Base-by-base conservation (phyloP, 345 rosid species). In the Melastoma malabathricum region DNA sequence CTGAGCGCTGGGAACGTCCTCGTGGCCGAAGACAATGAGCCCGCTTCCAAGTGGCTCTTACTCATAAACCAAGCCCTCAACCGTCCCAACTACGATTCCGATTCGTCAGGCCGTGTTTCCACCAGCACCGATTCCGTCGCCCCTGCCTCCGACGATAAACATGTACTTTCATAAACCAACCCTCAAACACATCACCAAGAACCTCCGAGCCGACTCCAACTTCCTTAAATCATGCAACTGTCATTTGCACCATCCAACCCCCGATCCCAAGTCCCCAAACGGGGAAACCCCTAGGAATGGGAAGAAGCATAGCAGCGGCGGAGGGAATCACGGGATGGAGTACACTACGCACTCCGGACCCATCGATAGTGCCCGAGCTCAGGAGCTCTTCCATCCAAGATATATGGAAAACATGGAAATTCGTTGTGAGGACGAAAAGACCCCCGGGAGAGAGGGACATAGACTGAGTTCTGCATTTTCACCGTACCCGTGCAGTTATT, bases 1-100 rank as follows among this genome's bases (percentile, higher is more conserved):
- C 64, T 92, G 15, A 92, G 76, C 64, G 95, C 98, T n/a, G 98
- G 98, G 47, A 92, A 92, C 47, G 88, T 92, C 14, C 67, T 92
- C 29, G 97, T 84, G 20, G 74, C 63, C 27, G 98, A 87, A 68
- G 98, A 92, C 72, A 92, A 84, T 18, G 98, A 92, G 55, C 98
- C 97, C 0, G 97, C 98, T 1, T 93, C 90, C 22, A 92, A 79
- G 74, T 92, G 98, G 98, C 74, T 92, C 12, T 71, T 81, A 61
- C 67, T 92, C 1, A 87, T 92, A 65, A 75, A 75, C 64, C 95
- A 84, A 64, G 77, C 95, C 49, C 81, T 92, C 17, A 87, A 92
- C 74, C 77, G 68, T 50, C 81, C 84, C 0, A 52, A 25, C 15
- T 57, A 67, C 18, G 61, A 67, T 20, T 52, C 65, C 25, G 57